phyloP scores from a whole-genome alignment of 306 rosid genomes.

The Dicorynia guianensis region DNA sequence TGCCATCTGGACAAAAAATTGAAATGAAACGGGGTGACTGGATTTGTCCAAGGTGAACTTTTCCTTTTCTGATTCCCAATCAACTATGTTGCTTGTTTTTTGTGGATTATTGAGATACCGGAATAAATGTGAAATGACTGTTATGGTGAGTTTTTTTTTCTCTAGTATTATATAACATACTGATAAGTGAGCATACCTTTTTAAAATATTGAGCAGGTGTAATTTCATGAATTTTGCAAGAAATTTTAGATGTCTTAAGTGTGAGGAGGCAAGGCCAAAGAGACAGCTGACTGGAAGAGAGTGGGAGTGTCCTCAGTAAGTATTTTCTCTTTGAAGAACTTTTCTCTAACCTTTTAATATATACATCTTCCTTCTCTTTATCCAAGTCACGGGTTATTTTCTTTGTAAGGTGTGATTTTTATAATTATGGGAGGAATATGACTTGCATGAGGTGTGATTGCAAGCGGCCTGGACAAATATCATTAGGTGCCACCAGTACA shows the following conservation, averaged over 20 bases:
- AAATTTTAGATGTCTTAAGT: slow-evolving; percentile 84
- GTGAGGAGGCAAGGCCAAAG: slow-evolving; percentile 89
- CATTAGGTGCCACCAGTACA: slow-evolving; percentile 43
- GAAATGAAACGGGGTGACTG: slow-evolving; percentile 99
- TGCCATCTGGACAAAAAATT: slow-evolving; percentile 54
- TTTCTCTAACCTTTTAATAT: slow-evolving; percentile 13
- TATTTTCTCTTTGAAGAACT: slow-evolving; percentile 34
- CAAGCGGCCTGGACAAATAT: slow-evolving; percentile 76
- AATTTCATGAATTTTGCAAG: slow-evolving; percentile 96
- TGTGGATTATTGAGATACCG: slow-evolving; percentile 15
- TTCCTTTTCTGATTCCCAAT: slow-evolving; percentile 8
- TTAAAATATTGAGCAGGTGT: slow-evolving; percentile 72
- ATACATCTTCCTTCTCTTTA: neutral
- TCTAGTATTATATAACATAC: slow-evolving; percentile 17
- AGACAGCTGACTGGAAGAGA: slow-evolving; percentile 87
- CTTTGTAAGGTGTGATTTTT: slow-evolving; percentile 81
- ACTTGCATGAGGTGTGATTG: slow-evolving; percentile 92
- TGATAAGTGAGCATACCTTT: slow-evolving; percentile 19
- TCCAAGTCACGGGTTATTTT: slow-evolving; percentile 32
- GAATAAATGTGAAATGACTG: slow-evolving; percentile 4
- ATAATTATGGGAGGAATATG: slow-evolving; percentile 77
- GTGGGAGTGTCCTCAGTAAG: slow-evolving; percentile 99
- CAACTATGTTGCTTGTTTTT: slow-evolving; percentile 25
- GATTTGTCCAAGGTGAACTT: slow-evolving; percentile 80
- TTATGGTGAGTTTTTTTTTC: slow-evolving; percentile 10